These are phyloP conservation scores for Grigorovia transvaalensis DNA, from an alignment of 805 yeast species.

Conservation along the genomic window DNA sequence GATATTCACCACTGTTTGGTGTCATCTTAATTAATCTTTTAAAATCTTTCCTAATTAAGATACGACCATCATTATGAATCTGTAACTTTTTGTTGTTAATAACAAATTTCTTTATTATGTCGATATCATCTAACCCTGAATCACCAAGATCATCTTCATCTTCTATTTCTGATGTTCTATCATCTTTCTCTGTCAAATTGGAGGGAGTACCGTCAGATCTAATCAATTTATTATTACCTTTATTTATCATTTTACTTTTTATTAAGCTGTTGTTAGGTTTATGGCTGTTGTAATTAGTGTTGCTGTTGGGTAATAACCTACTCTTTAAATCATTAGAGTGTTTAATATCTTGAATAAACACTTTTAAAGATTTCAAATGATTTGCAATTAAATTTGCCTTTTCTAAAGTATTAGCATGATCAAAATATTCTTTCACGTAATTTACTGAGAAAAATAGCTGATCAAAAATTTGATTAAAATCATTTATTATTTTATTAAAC, in stretches of 20 bases:
- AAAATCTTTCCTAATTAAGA: slow-evolving; percentile 81
- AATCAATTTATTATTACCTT: no score
- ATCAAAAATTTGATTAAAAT: slow-evolving; percentile 33
- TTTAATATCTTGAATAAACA: slow-evolving; percentile 39
- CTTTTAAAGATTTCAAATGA: slow-evolving; percentile 42
- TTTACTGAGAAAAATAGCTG: slow-evolving; percentile 26
- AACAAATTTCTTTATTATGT: slow-evolving; percentile 65
- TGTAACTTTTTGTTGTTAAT: slow-evolving; percentile 61
- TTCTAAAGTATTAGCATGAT: slow-evolving; percentile 41
- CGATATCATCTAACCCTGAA: slow-evolving; percentile 61
- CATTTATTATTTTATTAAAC: slow-evolving; percentile 27
- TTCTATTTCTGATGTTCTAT: not conserved
- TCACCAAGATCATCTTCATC: slow-evolving; percentile 19
- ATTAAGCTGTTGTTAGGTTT: no score
- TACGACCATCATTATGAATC: slow-evolving; percentile 72
- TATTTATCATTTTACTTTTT: no score
- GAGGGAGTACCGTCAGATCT: no score
- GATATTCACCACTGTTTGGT: slow-evolving; percentile 79
- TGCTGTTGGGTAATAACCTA: not conserved
- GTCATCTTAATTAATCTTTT: slow-evolving; percentile 68
- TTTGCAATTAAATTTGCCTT: slow-evolving; percentile 45
- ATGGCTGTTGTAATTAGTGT: no score
- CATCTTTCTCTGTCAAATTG: no score
- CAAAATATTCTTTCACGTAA: slow-evolving; percentile 37
- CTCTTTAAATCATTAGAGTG: slow-evolving; percentile 6